Percentiles rank a stretch among this genome's conserved stretches.
phyloP scores from a whole-genome alignment of 306 rosid species.

The Sesbania bispinosa region DNA sequence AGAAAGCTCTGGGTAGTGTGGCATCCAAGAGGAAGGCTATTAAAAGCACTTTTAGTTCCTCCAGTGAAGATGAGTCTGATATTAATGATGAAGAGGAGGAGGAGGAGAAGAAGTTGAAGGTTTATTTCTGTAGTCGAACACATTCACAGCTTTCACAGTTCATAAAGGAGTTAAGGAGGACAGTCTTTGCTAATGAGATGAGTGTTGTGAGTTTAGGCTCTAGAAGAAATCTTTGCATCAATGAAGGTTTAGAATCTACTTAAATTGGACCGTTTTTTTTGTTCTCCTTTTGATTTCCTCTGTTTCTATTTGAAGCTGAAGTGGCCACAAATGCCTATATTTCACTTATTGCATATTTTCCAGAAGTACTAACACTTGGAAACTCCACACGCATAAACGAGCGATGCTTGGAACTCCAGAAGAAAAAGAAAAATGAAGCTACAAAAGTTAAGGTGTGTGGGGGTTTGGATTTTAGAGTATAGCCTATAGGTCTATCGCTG shows the following conservation, averaged over 20 bases:
- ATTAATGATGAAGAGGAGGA: conserved; percentile 40
- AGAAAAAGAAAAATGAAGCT: conserved; percentile 59
- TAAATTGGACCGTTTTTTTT: not conserved
- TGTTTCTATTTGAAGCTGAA: conserved; percentile 1
- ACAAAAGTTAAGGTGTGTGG: conserved; percentile 65
- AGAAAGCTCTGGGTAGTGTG: conserved; percentile 34
- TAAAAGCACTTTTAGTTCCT: conserved; percentile 41
- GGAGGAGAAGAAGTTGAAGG: conserved; percentile 56
- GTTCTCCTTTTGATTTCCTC: not conserved
- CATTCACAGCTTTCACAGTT: conserved; percentile 97
- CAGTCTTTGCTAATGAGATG: conserved; percentile 62
- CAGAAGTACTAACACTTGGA: conserved; percentile 73
- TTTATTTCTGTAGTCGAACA: conserved; percentile 86
- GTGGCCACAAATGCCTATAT: conserved; percentile 8
- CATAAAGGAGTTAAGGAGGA: conserved; percentile 72
- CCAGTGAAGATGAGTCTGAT: conserved; percentile 65
- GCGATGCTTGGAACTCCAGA: conserved; percentile 85
- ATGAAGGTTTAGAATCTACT: conserved; percentile 53
- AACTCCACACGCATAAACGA: conserved; percentile 66
- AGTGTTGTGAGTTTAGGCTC: conserved; percentile 76
- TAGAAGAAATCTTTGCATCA: conserved; percentile 83
- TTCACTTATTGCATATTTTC: conserved; percentile 28
- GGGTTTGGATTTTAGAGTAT: not conserved
- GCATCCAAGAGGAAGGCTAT: conserved; percentile 58
- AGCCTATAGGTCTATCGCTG: not conserved